Percentiles rank a stretch among this genome's conserved stretches.
Conservation (phyloP, 2,329 filamentous ascomycete species). For the Huntiella bhutanensis region DNA sequence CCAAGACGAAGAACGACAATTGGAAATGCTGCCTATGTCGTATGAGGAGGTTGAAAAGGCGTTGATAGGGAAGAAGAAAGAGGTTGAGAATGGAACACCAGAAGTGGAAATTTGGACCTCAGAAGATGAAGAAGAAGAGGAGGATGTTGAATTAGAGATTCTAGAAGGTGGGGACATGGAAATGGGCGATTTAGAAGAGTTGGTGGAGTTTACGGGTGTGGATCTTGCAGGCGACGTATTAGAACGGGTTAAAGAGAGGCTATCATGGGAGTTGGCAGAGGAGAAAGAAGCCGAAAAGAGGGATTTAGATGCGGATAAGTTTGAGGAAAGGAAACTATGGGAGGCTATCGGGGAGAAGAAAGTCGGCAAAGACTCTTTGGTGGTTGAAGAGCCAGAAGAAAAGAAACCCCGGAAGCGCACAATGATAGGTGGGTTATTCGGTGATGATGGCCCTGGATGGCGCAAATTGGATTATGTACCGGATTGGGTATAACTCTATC, state of each 20-base stretch:
- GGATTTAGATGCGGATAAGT: slow-evolving; percentile 22
- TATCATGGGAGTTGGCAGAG: slow-evolving; percentile 20
- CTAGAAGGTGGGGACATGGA: not conserved
- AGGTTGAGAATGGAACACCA: too few species aligned
- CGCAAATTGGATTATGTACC: slow-evolving; percentile 19
- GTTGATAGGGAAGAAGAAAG: too few species aligned
- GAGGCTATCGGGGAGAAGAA: slow-evolving; percentile 20
- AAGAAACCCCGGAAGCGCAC: slow-evolving; percentile 16
- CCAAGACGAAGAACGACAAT: slow-evolving; percentile 44
- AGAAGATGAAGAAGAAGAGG: slow-evolving; percentile 14
- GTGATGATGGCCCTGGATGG: slow-evolving; percentile 20
- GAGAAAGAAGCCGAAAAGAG: slow-evolving; percentile 25
- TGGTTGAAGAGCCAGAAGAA: slow-evolving; percentile 2
- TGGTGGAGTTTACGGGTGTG: slow-evolving; percentile 23
- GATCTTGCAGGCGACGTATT: slow-evolving; percentile 22
- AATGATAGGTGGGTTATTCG: slow-evolving; percentile 14
- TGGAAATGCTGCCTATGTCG: slow-evolving; percentile 65
- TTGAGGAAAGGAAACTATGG: slow-evolving; percentile 29
- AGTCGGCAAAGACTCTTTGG: slow-evolving; percentile 20
- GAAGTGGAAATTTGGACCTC: too few species aligned
- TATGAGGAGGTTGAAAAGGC: slow-evolving; percentile 54
- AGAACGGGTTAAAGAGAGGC: slow-evolving; percentile 19
- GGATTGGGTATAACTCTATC: slow-evolving; percentile 21
- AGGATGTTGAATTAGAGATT: slow-evolving; percentile 2
- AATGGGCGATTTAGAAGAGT: slow-evolving; percentile 18